Conservation (phyloP, 176 grass and related monocot genomes). For the bread wheat (Triticum aestivum) region DNA sequence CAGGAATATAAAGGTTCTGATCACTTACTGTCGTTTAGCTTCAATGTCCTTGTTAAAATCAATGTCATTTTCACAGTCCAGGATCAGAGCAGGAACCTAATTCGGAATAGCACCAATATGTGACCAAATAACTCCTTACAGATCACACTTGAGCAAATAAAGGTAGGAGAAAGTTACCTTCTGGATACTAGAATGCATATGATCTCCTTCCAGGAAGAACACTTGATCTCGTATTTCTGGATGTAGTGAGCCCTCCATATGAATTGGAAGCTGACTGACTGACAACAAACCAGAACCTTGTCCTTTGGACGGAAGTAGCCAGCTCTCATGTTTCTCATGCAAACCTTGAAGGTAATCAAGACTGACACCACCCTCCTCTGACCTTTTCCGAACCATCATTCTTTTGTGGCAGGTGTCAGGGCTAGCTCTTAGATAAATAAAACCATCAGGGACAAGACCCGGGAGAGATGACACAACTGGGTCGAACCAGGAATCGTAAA, state of each 20-base stretch:
- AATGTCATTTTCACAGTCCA: slow-evolving; percentile 88
- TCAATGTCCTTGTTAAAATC: slow-evolving; percentile 82
- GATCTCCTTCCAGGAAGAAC: slow-evolving; percentile 62
- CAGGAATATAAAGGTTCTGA: slow-evolving; percentile 1
- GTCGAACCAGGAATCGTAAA: slow-evolving; percentile 86
- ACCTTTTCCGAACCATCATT: slow-evolving; percentile 61
- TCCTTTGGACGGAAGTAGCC: slow-evolving; percentile 58
- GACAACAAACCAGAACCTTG: slow-evolving; percentile 52
- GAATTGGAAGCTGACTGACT: slow-evolving; percentile 55
- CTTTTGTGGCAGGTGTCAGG: slow-evolving; percentile 76
- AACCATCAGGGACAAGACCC: slow-evolving; percentile 72
- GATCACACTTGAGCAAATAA: not conserved
- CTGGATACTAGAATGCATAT: slow-evolving; percentile 76
- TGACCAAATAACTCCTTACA: not conserved
- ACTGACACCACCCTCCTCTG: slow-evolving; percentile 65
- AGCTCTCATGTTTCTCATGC: slow-evolving; percentile 82
- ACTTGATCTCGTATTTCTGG: slow-evolving; percentile 65
- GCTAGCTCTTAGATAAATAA: slow-evolving; percentile 82
- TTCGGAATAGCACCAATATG: slow-evolving; percentile 6
- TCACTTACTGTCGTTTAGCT: slow-evolving; percentile 77
- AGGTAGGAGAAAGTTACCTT: slow-evolving; percentile 44
- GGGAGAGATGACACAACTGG: slow-evolving; percentile 72
- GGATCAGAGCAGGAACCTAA: slow-evolving; percentile 80
- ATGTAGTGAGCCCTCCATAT: slow-evolving; percentile 55
- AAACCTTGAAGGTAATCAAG: slow-evolving; percentile 68